Conservation (phyloP, 768 basidiomycete species). For the Panellus pusillus region DNA sequence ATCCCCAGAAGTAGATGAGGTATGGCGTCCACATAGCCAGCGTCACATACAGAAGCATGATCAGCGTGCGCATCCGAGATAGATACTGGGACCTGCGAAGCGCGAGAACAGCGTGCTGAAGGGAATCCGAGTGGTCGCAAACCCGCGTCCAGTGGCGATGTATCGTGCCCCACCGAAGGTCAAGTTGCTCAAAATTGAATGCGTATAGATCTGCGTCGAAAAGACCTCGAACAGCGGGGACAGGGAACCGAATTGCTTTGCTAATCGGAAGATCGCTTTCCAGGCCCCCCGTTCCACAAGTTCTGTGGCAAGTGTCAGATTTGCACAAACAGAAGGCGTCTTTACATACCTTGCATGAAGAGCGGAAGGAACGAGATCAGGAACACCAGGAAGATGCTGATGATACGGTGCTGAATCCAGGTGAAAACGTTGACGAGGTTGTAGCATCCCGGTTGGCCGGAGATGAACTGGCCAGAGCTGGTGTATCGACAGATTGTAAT, state of each 20-base stretch:
- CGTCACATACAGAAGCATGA: constrained; percentile 93
- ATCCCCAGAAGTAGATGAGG: constrained; percentile 97
- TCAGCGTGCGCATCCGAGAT: constrained; percentile 89
- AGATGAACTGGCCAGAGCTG: constrained; percentile 67
- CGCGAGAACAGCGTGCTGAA: constrained; percentile 98
- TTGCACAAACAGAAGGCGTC: constrained; percentile 9
- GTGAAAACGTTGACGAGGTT: constrained; percentile 89
- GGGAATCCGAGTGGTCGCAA: constrained; percentile 92
- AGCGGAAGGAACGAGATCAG: constrained; percentile 94
- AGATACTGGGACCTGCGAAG: constrained; percentile 98
- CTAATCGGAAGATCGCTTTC: constrained; percentile 87
- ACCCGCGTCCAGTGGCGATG: constrained; percentile 98
- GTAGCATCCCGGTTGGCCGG: constrained; percentile 87
- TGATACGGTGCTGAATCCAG: constrained; percentile 95
- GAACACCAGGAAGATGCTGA: constrained; percentile 98
- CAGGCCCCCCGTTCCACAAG: constrained; percentile 93
- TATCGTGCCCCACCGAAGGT: constrained; percentile 98
- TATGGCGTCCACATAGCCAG: constrained; percentile 89
- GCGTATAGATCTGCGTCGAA: constrained; percentile 96
- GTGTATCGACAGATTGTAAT: constrained; percentile 82
- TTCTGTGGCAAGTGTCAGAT: constrained; percentile 49
- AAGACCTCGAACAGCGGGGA: constrained; percentile 98
- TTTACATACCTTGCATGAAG: constrained; percentile 82
- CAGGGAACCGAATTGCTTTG: constrained; percentile 91
- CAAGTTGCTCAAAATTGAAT: constrained; percentile 95